Conservation (phyloP, 2,329 filamentous ascomycete genomes). For the Zasmidium cellare region DNA sequence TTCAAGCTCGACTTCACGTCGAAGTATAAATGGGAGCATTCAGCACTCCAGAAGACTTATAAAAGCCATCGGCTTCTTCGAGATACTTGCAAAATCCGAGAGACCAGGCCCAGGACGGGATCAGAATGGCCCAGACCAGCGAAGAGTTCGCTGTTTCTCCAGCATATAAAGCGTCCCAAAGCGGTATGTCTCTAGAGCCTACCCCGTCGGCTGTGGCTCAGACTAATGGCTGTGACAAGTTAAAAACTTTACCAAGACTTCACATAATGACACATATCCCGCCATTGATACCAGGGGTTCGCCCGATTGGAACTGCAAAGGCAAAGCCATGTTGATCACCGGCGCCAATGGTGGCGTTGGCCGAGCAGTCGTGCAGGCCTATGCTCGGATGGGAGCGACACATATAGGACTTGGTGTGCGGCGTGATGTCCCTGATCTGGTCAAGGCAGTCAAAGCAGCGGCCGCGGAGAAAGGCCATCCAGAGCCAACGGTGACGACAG, state of each 20-base stretch:
- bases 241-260: not conserved
- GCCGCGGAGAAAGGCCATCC: not conserved
- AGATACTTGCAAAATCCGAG: no score
- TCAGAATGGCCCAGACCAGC: not conserved
- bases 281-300: not conserved
- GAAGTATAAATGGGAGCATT: no score
- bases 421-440: not conserved
- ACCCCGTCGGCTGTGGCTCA: not conserved
- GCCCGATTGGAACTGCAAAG: not conserved
- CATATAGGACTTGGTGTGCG: not conserved
- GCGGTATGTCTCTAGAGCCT: not conserved
- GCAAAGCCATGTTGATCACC: not conserved
- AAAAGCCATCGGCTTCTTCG: no score
- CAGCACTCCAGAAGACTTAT: no score
- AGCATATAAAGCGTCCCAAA: not conserved
- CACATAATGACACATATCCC: not conserved
- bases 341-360: not conserved
- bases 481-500: not conserved
- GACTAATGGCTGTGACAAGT: not conserved
- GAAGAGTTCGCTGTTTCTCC: not conserved
- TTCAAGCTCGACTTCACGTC: not conserved
- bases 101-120: not conserved
- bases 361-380: not conserved
- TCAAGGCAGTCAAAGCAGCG: not conserved
- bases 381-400: not conserved